Evolutionary conservation across 169 alveolate species (phyloP).

Genomic region (Theileria parva): DNA sequence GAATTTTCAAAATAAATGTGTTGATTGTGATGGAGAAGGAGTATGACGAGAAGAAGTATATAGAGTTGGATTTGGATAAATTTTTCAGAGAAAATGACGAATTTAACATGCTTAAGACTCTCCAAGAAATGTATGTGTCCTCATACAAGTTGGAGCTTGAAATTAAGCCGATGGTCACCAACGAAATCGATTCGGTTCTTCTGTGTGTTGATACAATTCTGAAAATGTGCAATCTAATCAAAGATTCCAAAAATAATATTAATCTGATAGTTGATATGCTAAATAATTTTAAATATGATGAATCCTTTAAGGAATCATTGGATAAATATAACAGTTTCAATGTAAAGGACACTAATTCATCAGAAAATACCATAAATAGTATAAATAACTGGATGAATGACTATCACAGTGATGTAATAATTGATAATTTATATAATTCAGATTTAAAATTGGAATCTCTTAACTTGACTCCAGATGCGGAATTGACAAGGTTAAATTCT

Average conservation of each 20-base stretch:
- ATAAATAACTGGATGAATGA: neutral
- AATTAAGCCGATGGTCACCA: conserved; percentile 49
- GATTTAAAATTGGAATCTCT: neutral
- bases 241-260: conserved; percentile 30
- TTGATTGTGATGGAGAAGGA: conserved; percentile 7
- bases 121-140: conserved; percentile 61
- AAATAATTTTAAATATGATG: conserved; percentile 5
- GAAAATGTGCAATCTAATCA: conserved; percentile 49
- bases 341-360: neutral
- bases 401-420: conserved; percentile 4
- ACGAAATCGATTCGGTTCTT: conserved; percentile 48
- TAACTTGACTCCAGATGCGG: neutral
- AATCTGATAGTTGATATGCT: conserved; percentile 13
- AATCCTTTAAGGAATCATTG: neutral
- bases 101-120: conserved; percentile 53
- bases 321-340: neutral
- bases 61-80: conserved; percentile 42
- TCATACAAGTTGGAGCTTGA: conserved; percentile 43
- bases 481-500: neutral
- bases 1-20: neutral
- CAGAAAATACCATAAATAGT: neutral
- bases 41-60: conserved; percentile 15
- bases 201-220: conserved; percentile 49
- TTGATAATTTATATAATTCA: neutral
- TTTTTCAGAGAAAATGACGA: conserved; percentile 60